Conservation (phyloP, 2,329 filamentous ascomycete species). For the Emergomyces orientalis region DNA sequence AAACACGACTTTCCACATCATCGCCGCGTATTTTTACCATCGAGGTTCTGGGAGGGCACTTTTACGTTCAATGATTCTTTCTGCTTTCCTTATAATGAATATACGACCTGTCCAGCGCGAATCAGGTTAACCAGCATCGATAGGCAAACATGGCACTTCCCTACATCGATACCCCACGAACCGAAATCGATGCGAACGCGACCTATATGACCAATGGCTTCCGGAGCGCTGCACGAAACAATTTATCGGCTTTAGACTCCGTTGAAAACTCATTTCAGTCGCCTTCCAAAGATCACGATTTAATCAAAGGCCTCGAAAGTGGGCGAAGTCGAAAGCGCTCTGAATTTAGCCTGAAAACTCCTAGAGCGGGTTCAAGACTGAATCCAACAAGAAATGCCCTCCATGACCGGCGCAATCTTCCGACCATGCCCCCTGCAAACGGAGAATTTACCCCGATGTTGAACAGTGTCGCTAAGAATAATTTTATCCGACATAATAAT, state of each 20-base stretch:
- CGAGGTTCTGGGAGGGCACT: not conserved
- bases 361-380: slow-evolving; percentile 55
- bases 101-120: not conserved
- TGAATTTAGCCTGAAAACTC: slow-evolving; percentile 58
- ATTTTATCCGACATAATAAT: slow-evolving; percentile 50
- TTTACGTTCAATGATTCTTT: not conserved
- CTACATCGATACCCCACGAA: slow-evolving; percentile 77
- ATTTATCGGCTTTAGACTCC: slow-evolving; percentile 57
- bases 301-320: slow-evolving; percentile 66
- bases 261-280: slow-evolving; percentile 81
- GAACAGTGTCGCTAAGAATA: slow-evolving; percentile 64
- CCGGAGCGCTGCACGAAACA: slow-evolving; percentile 42
- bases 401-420: slow-evolving; percentile 61
- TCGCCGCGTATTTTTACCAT: not conserved
- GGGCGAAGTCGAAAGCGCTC: slow-evolving; percentile 44
- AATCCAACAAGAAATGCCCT: slow-evolving; percentile 43
- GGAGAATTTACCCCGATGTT: slow-evolving; percentile 91
- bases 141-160: slow-evolving; percentile 51
- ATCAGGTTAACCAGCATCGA: not conserved
- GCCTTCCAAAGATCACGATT: slow-evolving; percentile 64
- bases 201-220: slow-evolving; percentile 64
- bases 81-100: slow-evolving; percentile 1
- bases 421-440: slow-evolving; percentile 44
- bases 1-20: slow-evolving; percentile 24
- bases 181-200: slow-evolving; percentile 66